Evolutionary conservation across 257 asterid species (phyloP), one percentile per base, ranked within the genome.

Genomic region (Prunella vulgaris): DNA sequence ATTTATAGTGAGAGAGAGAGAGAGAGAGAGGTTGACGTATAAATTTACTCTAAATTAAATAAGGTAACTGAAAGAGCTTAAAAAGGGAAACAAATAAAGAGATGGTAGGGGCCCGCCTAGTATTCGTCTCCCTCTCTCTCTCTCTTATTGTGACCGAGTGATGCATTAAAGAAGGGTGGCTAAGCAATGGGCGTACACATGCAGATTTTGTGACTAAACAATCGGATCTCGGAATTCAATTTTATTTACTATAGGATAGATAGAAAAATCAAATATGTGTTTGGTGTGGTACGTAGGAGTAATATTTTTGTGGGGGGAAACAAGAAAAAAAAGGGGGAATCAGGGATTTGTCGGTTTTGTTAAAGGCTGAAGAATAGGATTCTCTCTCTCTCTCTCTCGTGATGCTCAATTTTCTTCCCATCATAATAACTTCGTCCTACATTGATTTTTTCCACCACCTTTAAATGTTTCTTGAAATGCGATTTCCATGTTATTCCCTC

Each of bases 181-280:
- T 62, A 66, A 59, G 66, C 65, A 60, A 53, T 62, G 28, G 62
- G 76, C 84, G 81, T 81, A 76, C 60, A 76, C 87, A 87, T 82
- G 90, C 88, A 85, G 82, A 78, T 70, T 73, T 83, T 81, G 87
- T 84, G 95, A 86, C 85, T 73, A 54, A 74, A 85, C 82, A 40
- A 84, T 74, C 75, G 85, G 92, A 81, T 84, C 87, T 77, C 78
- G 0, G 58, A 7, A 62, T 40, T 40, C 46, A 38, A 10, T 38
- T 2, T 38, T 38, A n/a, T n/a, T n/a, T n/a, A n/a, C n/a, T 5
- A 38, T 30, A 30, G 20, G 52, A 21, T n/a, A 44, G 53, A 27
- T 56, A 37, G 58, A 25, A 38, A 38, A 38, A 10, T 38, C n/a
- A 10, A n/a, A 0, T 10, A 38, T 13, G 3, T 13, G 17, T 35